Base-by-base conservation (phyloP, 164 flowering plant genomes). In the Echeveria elegans region DNA sequence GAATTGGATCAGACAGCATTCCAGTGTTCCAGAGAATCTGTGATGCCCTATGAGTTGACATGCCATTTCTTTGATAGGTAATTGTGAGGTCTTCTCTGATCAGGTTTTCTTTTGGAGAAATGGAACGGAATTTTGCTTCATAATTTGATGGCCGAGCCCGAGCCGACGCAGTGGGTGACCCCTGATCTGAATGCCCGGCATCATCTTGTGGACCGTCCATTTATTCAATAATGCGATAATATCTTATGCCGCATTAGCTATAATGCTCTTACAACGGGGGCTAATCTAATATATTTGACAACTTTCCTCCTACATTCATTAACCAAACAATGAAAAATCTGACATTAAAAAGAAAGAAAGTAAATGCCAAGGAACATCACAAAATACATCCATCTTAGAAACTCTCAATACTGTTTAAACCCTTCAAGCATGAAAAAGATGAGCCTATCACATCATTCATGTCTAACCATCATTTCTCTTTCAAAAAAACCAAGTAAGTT, bases 11-110 rank as follows among this genome's bases (percentile, higher is more conserved):
- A 76, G 89, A 85, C 74, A 88, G 89, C 70, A 78, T 77, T 71
- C 97, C 97, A 62, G 88, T 90, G 53, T 73, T 80, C 97, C 99
- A 92, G 31, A 95, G 86, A 75, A 87, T 84, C 70, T 92, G 87
- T 45, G 96, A 90, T 59, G 94, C 96, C 32, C 68, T 80, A 50
- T 78, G 84, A 73, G 77, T 65, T 67, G 86, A 78, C 69, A 77
- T 74, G 19, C 69, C 84, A 81, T 83, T 81, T 66, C 81, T 78
- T 64, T 79, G 84, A 74, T 38, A 47, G 40, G 70, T 68, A 64
- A 72, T 71, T 5, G 68, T 74, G 18, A 82, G 66, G 56, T 81
- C 86, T 64, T 71, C 84, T 60, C 48, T 71, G 66, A 66, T 81
- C 74, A 75, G 66, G 50, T 41, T 70, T 38, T 85, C 89, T 47